phyloP scores from a whole-genome alignment of 169 alveolate species.

The Plasmodium gonderi region DNA sequence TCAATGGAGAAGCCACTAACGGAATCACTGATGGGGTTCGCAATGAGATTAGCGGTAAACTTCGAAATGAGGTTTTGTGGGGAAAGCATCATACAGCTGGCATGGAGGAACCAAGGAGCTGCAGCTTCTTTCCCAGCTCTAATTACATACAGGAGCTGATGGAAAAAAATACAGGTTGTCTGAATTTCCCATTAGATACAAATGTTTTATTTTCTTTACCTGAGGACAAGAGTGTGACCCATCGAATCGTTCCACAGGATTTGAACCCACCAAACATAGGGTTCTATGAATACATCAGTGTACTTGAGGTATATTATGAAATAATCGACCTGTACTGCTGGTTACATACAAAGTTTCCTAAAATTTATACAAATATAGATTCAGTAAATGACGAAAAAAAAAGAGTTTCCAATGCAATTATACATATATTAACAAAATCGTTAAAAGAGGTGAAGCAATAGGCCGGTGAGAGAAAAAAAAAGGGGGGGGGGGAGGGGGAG shows the following conservation, averaged over 20 bases:
- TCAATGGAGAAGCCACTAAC: not conserved
- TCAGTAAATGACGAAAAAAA: constrained; percentile 54
- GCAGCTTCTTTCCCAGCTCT: not conserved
- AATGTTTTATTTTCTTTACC: no score
- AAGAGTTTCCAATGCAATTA: constrained; percentile 32
- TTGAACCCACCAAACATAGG: not conserved
- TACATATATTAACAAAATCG: constrained; percentile 32
- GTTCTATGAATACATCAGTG: constrained; percentile 9
- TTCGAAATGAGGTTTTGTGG: no score
- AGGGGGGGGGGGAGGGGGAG: not conserved
- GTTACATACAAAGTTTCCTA: constrained; percentile 53
- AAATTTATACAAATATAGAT: constrained; percentile 31
- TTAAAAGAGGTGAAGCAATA: not conserved
- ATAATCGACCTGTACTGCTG: constrained; percentile 60
- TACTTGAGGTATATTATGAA: constrained; percentile 57
- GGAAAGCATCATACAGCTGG: not conserved
- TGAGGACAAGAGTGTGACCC: not conserved
- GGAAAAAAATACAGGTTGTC: not conserved
- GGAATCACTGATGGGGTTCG: not conserved
- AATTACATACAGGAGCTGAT: not conserved
- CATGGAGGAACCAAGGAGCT: not conserved
- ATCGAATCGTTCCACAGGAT: not conserved
- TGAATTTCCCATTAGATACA: not conserved
- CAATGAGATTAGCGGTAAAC: not conserved
- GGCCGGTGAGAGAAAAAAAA: not conserved